phyloP scores from a whole-genome alignment of 1,284 basidiomycete genomes.

The Puccinia brachypodii region DNA sequence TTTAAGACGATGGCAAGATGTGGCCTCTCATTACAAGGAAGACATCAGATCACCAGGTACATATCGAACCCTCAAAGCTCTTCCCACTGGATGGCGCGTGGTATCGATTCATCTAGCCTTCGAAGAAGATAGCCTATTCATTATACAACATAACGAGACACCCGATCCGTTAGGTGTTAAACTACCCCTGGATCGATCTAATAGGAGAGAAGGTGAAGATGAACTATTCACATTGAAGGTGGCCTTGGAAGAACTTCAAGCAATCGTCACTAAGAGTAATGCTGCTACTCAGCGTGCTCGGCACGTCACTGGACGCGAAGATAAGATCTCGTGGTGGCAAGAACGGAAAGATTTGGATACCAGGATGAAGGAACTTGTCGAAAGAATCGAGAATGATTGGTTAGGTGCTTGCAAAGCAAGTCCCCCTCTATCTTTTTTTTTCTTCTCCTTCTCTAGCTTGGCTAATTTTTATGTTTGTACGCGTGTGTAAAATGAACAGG shows the following conservation, averaged over 20 bases:
- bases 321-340: constrained; percentile 73
- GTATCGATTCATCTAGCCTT: constrained; percentile 79
- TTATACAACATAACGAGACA: constrained; percentile 69
- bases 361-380: constrained; percentile 72
- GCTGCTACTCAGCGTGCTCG: constrained; percentile 73
- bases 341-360: constrained; percentile 72
- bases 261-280: constrained; percentile 76
- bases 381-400: constrained; percentile 92
- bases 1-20: constrained; percentile 1
- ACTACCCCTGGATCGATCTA: constrained; percentile 76
- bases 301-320: constrained; percentile 64
- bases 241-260: constrained; percentile 71
- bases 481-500: constrained; percentile 1
- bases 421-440: constrained; percentile 11
- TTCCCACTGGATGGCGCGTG: constrained; percentile 81
- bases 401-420: constrained; percentile 91
- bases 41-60: constrained; percentile 30
- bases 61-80: constrained; percentile 53
- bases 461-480: neutral
- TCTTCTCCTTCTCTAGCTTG: neutral
- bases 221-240: constrained; percentile 72
- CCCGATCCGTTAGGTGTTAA: constrained; percentile 74
- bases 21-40: constrained; percentile 19
- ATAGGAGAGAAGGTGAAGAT: constrained; percentile 73
- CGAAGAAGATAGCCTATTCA: constrained; percentile 77